These are phyloP conservation scores for Coemansia asiatica DNA, from an alignment of 192 early-diverging fungal genomes.

Conservation along the genomic window DNA sequence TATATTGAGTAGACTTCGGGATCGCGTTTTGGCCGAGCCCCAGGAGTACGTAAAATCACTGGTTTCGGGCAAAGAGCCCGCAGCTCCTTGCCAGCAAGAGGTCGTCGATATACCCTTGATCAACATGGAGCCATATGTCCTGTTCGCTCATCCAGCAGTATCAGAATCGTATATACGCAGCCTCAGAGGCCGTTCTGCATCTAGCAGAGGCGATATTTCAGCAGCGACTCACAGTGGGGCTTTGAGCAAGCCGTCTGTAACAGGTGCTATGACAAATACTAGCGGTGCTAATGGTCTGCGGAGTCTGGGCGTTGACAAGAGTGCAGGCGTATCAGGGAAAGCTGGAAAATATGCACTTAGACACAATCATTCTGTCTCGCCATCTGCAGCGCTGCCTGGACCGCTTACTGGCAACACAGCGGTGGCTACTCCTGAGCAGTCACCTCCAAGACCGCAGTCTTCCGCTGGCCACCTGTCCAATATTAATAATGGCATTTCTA, in stretches of 20 bases:
- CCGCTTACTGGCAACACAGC: constrained; percentile 38
- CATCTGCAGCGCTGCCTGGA: constrained; percentile 13
- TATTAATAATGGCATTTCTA: neutral
- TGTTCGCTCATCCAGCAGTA: constrained; percentile 15
- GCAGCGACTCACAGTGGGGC: neutral
- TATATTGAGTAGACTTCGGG: constrained; percentile 23
- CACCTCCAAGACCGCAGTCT: constrained; percentile 16
- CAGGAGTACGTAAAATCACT: constrained; percentile 39
- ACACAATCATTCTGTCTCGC: constrained; percentile 6
- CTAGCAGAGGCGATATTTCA: neutral
- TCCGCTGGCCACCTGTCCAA: neutral
- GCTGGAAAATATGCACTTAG: neutral
- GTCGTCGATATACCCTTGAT: constrained; percentile 37
- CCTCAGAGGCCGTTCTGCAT: neutral
- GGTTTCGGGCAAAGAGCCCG: constrained; percentile 16
- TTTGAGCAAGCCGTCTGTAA: neutral
- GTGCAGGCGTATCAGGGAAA: neutral
- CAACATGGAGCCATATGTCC: constrained; percentile 34
- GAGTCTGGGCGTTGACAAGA: neutral
- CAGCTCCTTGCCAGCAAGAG: constrained; percentile 30
- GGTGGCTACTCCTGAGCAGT: constrained; percentile 44
- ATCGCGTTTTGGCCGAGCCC: constrained; percentile 27
- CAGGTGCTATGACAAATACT: neutral
- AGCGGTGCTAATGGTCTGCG: neutral
- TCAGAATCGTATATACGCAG: constrained; percentile 18